Percentiles rank a stretch among this genome's conserved stretches.
phyloP scores from a whole-genome alignment of 2,329 filamentous ascomycete genomes.

The Paraphoma chrysanthemicola region DNA sequence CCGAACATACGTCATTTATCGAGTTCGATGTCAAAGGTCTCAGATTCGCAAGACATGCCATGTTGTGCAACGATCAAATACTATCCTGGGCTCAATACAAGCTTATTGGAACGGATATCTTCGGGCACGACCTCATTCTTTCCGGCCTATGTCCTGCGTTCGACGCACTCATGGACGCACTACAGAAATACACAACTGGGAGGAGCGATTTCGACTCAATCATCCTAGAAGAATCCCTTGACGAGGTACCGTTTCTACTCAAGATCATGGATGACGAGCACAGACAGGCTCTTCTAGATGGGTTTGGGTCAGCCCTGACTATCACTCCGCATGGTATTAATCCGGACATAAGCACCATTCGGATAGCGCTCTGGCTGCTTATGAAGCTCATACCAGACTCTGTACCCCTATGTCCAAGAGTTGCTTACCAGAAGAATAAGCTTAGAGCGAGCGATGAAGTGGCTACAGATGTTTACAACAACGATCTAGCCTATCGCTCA shows the following conservation, averaged over 20 bases:
- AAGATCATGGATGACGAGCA: constrained; percentile 7
- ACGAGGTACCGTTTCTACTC: background rate
- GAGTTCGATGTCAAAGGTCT: constrained; percentile 5
- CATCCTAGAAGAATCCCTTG: background rate
- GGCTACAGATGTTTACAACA: background rate
- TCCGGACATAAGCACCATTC: constrained; percentile 2
- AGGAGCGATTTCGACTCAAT: background rate
- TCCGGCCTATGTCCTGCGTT: constrained; percentile 4
- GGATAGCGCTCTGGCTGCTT: background rate
- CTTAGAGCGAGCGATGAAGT: background rate
- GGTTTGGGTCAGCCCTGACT: background rate
- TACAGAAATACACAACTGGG: background rate
- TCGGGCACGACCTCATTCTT: constrained; percentile 6
- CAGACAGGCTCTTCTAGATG: background rate
- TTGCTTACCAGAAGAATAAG: background rate
- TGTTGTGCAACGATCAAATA: constrained; percentile 8
- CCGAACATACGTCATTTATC: background rate
- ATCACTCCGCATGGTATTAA: background rate
- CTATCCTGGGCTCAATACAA: constrained; percentile 6
- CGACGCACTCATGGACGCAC: background rate
- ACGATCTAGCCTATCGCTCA: background rate
- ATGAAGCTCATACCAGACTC: background rate
- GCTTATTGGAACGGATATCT: constrained; percentile 6
- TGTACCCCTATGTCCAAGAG: background rate
- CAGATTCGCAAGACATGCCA: constrained; percentile 2